These are phyloP conservation scores for Stenogyne calaminthoides DNA, from an alignment of 305 asterid genomes.

Conservation along the genomic window DNA sequence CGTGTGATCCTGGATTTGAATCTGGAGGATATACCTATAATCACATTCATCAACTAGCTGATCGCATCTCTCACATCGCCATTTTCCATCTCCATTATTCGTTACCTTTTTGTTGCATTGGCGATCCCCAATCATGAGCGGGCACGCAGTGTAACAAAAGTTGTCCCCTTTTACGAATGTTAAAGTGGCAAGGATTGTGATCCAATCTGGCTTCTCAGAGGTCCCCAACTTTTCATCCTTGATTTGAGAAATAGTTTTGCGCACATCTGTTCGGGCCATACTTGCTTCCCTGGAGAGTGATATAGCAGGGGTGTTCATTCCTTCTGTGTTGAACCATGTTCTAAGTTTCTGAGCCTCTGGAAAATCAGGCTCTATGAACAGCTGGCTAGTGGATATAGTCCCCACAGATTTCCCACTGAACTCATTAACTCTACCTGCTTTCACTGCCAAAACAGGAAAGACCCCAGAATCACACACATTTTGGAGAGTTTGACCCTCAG, in stretches of 20 bases:
- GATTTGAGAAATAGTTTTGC: constrained; percentile 83
- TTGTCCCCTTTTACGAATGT: constrained; percentile 64
- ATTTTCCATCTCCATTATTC: constrained; percentile 79
- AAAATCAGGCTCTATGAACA: constrained; percentile 83
- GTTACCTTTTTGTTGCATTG: constrained; percentile 85
- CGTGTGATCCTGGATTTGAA: constrained; percentile 92
- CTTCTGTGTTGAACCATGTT: constrained; percentile 74
- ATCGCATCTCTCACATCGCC: constrained; percentile 82
- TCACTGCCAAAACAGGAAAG: constrained; percentile 85
- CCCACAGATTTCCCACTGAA: constrained; percentile 62
- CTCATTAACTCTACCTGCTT: constrained; percentile 68
- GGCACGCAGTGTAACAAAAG: constrained; percentile 84
- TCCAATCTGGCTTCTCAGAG: constrained; percentile 94
- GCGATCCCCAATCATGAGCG: constrained; percentile 72
- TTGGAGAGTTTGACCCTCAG: constrained; percentile 81
- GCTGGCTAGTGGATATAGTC: constrained; percentile 62
- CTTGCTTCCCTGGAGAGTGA: constrained; percentile 71
- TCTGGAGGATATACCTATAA: constrained; percentile 78
- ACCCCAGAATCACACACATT: constrained; percentile 76
- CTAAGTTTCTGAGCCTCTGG: constrained; percentile 71
- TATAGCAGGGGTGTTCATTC: constrained; percentile 61
- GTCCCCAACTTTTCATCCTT: constrained; percentile 90
- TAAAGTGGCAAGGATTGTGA: constrained; percentile 69
- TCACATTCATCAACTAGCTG: constrained; percentile 72
- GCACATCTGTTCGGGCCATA: constrained; percentile 54